Base-by-base conservation (phyloP, 805 yeast species). In the Myxozyma geophila region DNA sequence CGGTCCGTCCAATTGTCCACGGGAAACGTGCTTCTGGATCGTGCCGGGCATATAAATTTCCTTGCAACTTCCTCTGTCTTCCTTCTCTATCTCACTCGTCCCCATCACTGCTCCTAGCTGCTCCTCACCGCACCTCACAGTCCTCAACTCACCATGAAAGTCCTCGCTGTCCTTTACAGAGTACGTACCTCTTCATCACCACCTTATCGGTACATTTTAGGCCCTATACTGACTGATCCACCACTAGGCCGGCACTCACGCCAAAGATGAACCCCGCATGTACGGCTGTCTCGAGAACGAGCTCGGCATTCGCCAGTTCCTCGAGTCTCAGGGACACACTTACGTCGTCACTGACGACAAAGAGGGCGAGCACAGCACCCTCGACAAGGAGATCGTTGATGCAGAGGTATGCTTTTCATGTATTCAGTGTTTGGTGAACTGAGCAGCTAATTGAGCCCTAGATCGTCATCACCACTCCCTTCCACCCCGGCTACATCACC, bases 401-500 rank as follows among this genome's bases (percentile, higher is more conserved):
- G 89, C 92, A 5, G 95, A 89, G 70, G 81, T 58, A 49, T n/a
- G n/a, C n/a, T n/a, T 48, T 15, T 9, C 7, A 15, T 10, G 36
- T 19, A 15, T 39, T 23, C 35, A 1, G n/a, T 17, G 8, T n/a
- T 35, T 21, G 1, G 39, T 21, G 36, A 19, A 6, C 6, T 13
- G 6, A 6, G 13, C 39, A 36, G 19, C 39, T n/a, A 19, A 8
- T 23, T 13, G 21, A 35, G 15, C 17, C 28, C 21, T 9, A 60
- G 62, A 63, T 89, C 57, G 83, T 89, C 72, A 88, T 89, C 76
- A 85, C 92, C 47, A 88, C 93, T 12, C 95, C 96, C 2, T 89
- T 89, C 82, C 90, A 83, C 76, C 95, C 96, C 4, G 93, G 87
- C 43, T 89, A 89, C 76, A 80, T 89, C 74, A 83, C 87, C 60